A percentile compares a stretch with the other conserved stretches of the same genome.
Conservation (phyloP, 768 basidiomycete genomes). For the Suillus placidus region DNA sequence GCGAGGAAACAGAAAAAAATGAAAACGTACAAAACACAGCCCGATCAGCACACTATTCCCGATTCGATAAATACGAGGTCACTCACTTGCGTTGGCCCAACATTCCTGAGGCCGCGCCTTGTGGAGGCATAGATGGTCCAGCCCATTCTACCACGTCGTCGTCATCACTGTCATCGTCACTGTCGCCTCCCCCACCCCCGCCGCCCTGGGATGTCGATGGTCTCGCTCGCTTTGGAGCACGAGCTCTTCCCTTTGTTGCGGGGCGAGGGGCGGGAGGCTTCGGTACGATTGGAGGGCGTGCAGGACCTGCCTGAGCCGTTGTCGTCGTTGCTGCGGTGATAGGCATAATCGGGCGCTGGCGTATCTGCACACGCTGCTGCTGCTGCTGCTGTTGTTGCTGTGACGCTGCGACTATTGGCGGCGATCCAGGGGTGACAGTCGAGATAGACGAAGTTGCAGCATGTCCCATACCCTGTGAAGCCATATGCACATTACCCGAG, state of each 20-base stretch:
- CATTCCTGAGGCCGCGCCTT: not conserved
- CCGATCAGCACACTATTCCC: slow-evolving; percentile 4
- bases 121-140: slow-evolving; percentile 13
- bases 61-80: not conserved
- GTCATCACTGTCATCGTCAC: slow-evolving; percentile 35
- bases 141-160: slow-evolving; percentile 30
- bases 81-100: slow-evolving; percentile 10
- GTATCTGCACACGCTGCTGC: not conserved
- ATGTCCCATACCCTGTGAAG: slow-evolving; percentile 14
- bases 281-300: not conserved
- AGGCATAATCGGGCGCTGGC: slow-evolving; percentile 2
- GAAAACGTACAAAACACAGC: not conserved
- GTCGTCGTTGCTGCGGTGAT: slow-evolving; percentile 2
- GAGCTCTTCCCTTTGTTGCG: slow-evolving; percentile 7
- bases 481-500: not conserved
- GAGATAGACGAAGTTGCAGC: slow-evolving; percentile 27
- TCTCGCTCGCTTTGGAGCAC: slow-evolving; percentile 26
- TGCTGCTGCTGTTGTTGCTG: slow-evolving; percentile 14
- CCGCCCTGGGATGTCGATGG: slow-evolving; percentile 9
- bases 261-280: not conserved
- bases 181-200: slow-evolving; percentile 13
- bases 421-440: slow-evolving; percentile 22
- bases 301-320: not conserved
- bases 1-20: not conserved
- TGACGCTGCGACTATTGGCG: slow-evolving; percentile 8